These are phyloP conservation scores for Leishmania martiniquensis DNA, from an alignment of 208 protist species.

Conservation along the genomic window DNA sequence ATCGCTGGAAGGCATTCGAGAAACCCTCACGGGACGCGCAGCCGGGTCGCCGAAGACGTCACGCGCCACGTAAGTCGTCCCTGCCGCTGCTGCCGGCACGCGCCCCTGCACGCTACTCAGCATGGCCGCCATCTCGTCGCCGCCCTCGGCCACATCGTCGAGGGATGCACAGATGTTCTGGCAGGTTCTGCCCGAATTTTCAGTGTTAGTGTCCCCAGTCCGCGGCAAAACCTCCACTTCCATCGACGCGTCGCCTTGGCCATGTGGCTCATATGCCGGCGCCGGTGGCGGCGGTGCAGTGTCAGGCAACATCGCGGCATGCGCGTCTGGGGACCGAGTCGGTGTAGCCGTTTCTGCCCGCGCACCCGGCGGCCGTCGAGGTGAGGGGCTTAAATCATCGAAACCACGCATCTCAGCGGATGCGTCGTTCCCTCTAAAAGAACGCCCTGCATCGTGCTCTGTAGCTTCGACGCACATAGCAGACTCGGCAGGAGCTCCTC, in stretches of 20 bases:
- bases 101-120: not conserved
- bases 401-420: not conserved
- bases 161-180: not conserved
- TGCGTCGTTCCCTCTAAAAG: not conserved
- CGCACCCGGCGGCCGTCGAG: conserved; percentile 10
- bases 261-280: not conserved
- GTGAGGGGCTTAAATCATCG: conserved; percentile 24
- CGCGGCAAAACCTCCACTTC: conserved; percentile 7
- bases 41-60: conserved; percentile 11
- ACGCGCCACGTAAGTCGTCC: not conserved
- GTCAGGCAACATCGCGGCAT: not conserved
- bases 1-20: not conserved
- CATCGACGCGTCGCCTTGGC: not conserved
- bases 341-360: conserved; percentile 28
- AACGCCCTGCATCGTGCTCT: too few relatives aligned
- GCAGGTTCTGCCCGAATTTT: not conserved
- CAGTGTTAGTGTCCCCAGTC: not conserved
- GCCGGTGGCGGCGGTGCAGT: not conserved
- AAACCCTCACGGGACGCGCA: too few relatives aligned
- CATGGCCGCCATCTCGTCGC: not conserved
- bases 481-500: not conserved
- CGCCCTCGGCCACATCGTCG: not conserved
- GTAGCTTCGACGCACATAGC: not conserved
- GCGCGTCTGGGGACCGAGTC: not conserved
- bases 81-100: too few relatives aligned